Evolutionary conservation across 495 filamentous ascomycete species (phyloP).

Genomic region (Halenospora varia): DNA sequence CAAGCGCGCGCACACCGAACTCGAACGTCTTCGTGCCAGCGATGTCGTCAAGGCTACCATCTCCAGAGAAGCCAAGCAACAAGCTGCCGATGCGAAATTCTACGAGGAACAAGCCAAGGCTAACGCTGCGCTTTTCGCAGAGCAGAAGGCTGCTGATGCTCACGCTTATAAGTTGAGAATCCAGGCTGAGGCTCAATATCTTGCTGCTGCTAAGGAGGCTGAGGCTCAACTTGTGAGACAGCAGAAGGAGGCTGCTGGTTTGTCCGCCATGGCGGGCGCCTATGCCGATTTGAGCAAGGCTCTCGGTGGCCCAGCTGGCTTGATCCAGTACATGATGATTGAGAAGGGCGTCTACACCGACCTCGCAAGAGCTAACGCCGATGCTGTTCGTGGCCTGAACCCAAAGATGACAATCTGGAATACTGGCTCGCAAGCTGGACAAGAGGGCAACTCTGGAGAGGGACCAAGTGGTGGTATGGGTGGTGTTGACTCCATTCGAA

Average conservation of each 20-base stretch:
- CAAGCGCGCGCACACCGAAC: slow-evolving; percentile 71
- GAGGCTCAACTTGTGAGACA: slow-evolving; percentile 57
- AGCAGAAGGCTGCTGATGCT: slow-evolving; percentile 40
- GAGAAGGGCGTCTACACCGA: slow-evolving; percentile 61
- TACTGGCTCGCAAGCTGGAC: slow-evolving; percentile 47
- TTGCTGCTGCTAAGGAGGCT: slow-evolving; percentile 52
- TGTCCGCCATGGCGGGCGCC: slow-evolving; percentile 70
- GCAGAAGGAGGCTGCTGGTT: slow-evolving; percentile 69
- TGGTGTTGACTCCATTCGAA: slow-evolving; percentile 28
- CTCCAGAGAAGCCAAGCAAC: slow-evolving; percentile 63
- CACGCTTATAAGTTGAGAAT: slow-evolving; percentile 36
- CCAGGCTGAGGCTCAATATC: slow-evolving; percentile 28
- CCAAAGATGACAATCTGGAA: slow-evolving; percentile 91
- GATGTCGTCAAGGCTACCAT: slow-evolving; percentile 78
- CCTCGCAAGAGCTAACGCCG: slow-evolving; percentile 64
- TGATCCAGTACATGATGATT: slow-evolving; percentile 77
- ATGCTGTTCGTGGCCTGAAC: slow-evolving; percentile 69
- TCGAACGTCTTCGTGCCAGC: slow-evolving; percentile 69
- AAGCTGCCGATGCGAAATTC: slow-evolving; percentile 64
- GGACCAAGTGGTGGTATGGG: slow-evolving; percentile 15
- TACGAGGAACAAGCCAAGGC: slow-evolving; percentile 54
- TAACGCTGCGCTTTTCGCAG: slow-evolving; percentile 41
- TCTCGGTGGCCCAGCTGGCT: slow-evolving; percentile 69
- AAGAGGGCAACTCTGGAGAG: slow-evolving; percentile 32
- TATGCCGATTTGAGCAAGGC: slow-evolving; percentile 64